phyloP scores from a whole-genome alignment of 106 monocot species.

The Apostasia ramifera region DNA sequence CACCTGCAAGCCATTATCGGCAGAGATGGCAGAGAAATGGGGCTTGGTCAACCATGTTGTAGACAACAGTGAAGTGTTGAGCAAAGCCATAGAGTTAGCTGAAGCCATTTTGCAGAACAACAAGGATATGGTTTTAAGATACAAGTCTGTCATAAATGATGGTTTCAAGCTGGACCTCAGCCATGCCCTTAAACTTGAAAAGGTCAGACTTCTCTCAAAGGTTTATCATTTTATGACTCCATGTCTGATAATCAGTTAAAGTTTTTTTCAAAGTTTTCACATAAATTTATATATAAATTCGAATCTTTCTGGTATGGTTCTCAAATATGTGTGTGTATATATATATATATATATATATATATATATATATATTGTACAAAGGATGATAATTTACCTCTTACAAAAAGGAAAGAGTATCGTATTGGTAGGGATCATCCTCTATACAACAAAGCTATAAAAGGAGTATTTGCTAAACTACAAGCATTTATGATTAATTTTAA shows the following conservation, averaged over 20 bases:
- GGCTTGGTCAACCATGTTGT: slow-evolving; percentile 88
- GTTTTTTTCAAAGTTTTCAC: background rate
- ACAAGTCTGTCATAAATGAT: slow-evolving; percentile 83
- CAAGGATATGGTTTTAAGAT: slow-evolving; percentile 64
- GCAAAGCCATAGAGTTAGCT: slow-evolving; percentile 68
- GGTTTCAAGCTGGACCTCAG: slow-evolving; percentile 69
- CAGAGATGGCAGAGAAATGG: slow-evolving; percentile 92
- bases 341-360: background rate
- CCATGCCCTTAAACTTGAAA: slow-evolving; percentile 69
- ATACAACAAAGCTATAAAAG: too few relatives aligned
- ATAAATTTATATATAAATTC: background rate
- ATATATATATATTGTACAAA: too few relatives aligned
- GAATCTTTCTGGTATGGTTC: background rate
- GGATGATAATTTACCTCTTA: too few relatives aligned
- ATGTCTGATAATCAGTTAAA: background rate
- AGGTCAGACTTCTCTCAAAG: slow-evolving; percentile 28
- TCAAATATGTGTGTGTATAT: background rate
- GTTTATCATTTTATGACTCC: background rate
- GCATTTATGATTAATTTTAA: too few relatives aligned
- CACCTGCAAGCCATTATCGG: slow-evolving; percentile 54
- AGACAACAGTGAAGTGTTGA: slow-evolving; percentile 42
- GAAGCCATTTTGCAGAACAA: slow-evolving; percentile 69
- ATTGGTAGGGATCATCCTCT: too few relatives aligned
- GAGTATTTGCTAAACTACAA: too few relatives aligned
- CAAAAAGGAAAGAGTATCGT: too few relatives aligned